Evolutionary conservation across 2,329 filamentous ascomycete genomes (phyloP).

Genomic region (Volutella citrinella): DNA sequence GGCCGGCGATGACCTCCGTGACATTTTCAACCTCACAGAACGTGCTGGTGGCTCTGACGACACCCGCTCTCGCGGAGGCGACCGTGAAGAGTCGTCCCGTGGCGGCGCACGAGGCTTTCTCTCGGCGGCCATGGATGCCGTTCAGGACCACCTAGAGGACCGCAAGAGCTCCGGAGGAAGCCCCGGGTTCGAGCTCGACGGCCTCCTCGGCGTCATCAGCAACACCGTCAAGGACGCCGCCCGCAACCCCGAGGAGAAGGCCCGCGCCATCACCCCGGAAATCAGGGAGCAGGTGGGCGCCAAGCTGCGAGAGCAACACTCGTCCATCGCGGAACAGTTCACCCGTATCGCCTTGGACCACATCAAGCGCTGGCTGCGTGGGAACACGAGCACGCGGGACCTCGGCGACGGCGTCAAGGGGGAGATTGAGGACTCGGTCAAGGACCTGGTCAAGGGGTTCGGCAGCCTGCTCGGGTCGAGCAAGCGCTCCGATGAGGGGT

Average conservation of each 20-base stretch:
- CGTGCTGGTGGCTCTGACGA: constrained; percentile 19
- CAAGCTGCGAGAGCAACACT: constrained; percentile 40
- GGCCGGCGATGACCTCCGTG: constrained; percentile 39
- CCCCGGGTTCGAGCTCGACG: constrained; percentile 38
- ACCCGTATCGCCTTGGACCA: constrained; percentile 44
- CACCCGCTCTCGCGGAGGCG: constrained; percentile 25
- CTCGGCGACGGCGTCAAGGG: constrained; percentile 42
- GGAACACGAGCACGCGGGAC: constrained; percentile 39
- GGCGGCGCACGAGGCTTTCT: constrained; percentile 37
- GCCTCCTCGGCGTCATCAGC: constrained; percentile 40
- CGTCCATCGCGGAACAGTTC: constrained; percentile 43
- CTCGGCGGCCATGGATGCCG: constrained; percentile 38
- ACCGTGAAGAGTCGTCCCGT: constrained; percentile 21
- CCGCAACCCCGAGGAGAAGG: constrained; percentile 45
- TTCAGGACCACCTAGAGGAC: constrained; percentile 40
- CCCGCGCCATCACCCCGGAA: constrained; percentile 42
- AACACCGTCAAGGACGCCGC: constrained; percentile 42
- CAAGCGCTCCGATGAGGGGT: constrained; percentile 30
- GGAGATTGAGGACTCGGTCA: constrained; percentile 43
- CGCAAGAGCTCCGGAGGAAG: constrained; percentile 25
- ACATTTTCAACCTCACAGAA: constrained; percentile 43
- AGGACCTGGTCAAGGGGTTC: constrained; percentile 42
- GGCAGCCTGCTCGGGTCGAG: constrained; percentile 40
- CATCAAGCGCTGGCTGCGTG: constrained; percentile 44
- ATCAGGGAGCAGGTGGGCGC: constrained; percentile 42